Evolutionary conservation across 495 filamentous ascomycete genomes (phyloP), one percentile per base, ranked within the genome.

Genomic region (Lepidopterella palustris): DNA sequence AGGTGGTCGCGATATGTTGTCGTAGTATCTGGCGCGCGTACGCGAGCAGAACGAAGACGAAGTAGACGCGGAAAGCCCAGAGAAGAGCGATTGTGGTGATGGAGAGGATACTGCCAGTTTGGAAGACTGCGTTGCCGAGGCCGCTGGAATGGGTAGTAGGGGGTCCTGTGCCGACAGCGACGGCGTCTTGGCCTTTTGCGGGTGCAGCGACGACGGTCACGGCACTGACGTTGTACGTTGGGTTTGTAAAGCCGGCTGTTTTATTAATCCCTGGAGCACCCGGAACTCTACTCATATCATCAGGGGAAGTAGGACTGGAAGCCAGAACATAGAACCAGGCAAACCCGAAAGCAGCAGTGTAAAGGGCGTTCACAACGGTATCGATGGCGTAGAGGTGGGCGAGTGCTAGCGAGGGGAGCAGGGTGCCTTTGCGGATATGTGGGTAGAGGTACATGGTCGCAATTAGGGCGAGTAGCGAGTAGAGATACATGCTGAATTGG

Each of bases 251-350:
- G 27, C 87, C 85, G n/a, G 87, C 79, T 4, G 80, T 84, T 53
- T 84, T 76, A 20, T 78, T 78, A 52, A 89, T 87, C 1, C 80
- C 85, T n/a, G 60, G 61, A 1, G 59, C 69, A 6, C 69, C 68
- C 28, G 63, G 60, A 2, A 45, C 59, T 4, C 47, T 49, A 21
- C 72, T 70, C 48, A 72, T 52, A 13, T 68, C 64, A 26, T 61
- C 59, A 42, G 73, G 63, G 20, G 82, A 74, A 49, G 81, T 77
- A 18, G 13, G 13, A 18, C 35, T n/a, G n/a, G n/a, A n/a, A 23
- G 83, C 81, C 45, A 86, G 74, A 11, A 87, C 80, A 9, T 90
- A 71, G 74, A 92, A 95, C 91, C 91, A 96, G 11, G 81, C 84
- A 35, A 90, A 72, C 28, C 84, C 88, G 68, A 96, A 96, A 5